Percentiles rank a stretch among this genome's conserved stretches.
These are phyloP conservation scores for Phaseolus lunatus DNA, from an alignment of 306 rosid genomes.

Conservation along the genomic window DNA sequence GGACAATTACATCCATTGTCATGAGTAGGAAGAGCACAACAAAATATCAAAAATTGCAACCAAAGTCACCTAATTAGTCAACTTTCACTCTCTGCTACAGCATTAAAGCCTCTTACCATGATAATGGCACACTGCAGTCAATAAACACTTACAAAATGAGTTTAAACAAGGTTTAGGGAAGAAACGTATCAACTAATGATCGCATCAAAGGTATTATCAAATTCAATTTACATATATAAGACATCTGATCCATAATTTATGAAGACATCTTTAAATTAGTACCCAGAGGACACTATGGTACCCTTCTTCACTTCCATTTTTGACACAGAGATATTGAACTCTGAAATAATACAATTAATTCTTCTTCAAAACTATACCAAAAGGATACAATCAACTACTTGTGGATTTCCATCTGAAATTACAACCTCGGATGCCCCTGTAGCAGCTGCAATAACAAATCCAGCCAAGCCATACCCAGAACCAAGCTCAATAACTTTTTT, in stretches of 20 bases:
- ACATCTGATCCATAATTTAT: neutral
- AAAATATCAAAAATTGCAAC: conserved; percentile 13
- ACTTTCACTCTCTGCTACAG: conserved; percentile 9
- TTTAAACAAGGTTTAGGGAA: conserved; percentile 7
- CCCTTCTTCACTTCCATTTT: conserved; percentile 18
- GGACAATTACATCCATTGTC: conserved; percentile 22
- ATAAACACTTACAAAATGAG: neutral
- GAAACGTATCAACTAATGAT: conserved; percentile 21
- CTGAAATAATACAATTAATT: neutral
- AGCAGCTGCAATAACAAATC: conserved; percentile 82
- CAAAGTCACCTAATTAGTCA: conserved; percentile 28
- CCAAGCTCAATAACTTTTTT: conserved; percentile 95
- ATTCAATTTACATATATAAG: conserved; percentile 14
- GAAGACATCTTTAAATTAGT: conserved; percentile 19
- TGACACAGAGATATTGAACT: neutral
- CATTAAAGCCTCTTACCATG: neutral
- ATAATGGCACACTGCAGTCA: neutral
- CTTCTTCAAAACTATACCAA: conserved; percentile 25
- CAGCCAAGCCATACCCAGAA: conserved; percentile 95
- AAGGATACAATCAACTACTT: conserved; percentile 95
- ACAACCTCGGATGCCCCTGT: conserved; percentile 83
- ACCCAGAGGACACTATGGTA: conserved; percentile 9
- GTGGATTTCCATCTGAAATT: conserved; percentile 96
- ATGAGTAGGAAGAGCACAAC: conserved; percentile 12
- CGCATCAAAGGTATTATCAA: conserved; percentile 19